phyloP scores from a whole-genome alignment of 2,329 filamentous ascomycete genomes.

The Diaporthe amygdali region DNA sequence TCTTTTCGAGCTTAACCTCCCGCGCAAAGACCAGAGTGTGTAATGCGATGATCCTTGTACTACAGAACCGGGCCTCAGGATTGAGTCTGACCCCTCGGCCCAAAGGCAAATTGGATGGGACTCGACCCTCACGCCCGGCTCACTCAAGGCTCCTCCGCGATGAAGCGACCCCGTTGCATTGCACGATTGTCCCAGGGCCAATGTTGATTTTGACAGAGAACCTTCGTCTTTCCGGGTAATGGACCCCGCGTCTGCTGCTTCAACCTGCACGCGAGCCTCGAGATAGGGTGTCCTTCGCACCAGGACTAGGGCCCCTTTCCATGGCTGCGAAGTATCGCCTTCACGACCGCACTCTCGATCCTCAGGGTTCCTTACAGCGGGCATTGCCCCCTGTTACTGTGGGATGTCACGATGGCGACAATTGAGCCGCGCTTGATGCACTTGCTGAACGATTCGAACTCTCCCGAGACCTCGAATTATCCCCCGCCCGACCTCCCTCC shows the following conservation, averaged over 20 bases:
- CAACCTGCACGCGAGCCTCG: slow-evolving; percentile 2
- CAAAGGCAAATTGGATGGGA: slow-evolving; percentile 14
- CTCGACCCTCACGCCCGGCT: slow-evolving; percentile 7
- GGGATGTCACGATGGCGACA: slow-evolving; percentile 59
- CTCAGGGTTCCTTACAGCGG: slow-evolving; percentile 11
- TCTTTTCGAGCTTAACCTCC: background rate
- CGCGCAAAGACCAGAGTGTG: background rate
- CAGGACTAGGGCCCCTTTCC: slow-evolving; percentile 21
- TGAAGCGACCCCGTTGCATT: slow-evolving; percentile 10
- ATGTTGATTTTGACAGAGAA: slow-evolving; percentile 7
- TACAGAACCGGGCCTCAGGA: background rate
- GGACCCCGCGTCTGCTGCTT: slow-evolving; percentile 11
- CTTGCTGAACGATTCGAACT: slow-evolving; percentile 63
- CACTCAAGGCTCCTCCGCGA: background rate
- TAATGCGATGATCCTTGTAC: slow-evolving; percentile 6
- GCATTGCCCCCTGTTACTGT: slow-evolving; percentile 11
- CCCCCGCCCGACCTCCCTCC: slow-evolving; percentile 60
- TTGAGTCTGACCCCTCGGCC: slow-evolving; percentile 14
- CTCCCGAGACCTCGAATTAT: slow-evolving; percentile 39
- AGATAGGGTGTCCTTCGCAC: slow-evolving; percentile 4
- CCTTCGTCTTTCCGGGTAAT: slow-evolving; percentile 11
- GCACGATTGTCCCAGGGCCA: slow-evolving; percentile 5
- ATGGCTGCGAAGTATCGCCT: slow-evolving; percentile 42
- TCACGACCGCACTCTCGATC: slow-evolving; percentile 29
- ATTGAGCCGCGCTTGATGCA: slow-evolving; percentile 73